Percentiles rank a stretch among this genome's conserved stretches.
phyloP scores from a whole-genome alignment of 305 asterid genomes.

The Caryopteris hybrid region DNA sequence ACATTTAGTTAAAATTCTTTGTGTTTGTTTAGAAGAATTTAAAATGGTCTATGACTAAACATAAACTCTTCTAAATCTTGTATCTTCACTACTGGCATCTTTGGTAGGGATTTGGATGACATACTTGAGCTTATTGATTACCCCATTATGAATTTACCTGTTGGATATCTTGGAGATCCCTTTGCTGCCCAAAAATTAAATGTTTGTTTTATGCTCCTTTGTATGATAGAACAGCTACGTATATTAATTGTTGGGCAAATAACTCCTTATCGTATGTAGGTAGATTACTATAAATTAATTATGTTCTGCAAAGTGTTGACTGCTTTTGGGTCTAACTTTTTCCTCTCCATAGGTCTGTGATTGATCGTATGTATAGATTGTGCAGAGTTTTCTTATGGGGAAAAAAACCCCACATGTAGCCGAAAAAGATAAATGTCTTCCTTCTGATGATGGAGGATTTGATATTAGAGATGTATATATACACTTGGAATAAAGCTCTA shows the following conservation, averaged over 20 bases:
- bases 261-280: not conserved
- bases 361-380: not conserved
- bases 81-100: not conserved
- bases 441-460: not conserved
- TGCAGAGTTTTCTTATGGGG: not conserved
- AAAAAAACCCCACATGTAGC: not conserved
- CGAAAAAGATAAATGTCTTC: not conserved
- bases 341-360: not conserved
- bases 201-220: not conserved
- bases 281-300: not conserved
- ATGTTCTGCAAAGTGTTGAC: not conserved
- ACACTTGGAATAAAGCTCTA: not conserved
- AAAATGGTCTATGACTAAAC: not conserved
- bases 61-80: not conserved
- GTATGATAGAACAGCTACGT: not conserved
- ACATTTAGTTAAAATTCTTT: not conserved
- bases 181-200: not conserved
- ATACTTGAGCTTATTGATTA: not conserved
- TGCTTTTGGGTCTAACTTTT: not conserved
- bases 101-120: not conserved
- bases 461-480: not conserved
- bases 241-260: not conserved
- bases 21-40: not conserved
- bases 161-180: not conserved
- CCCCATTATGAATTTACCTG: accelerated